Conservation (phyloP, 345 rosid genomes). For the Salix dunnii region DNA sequence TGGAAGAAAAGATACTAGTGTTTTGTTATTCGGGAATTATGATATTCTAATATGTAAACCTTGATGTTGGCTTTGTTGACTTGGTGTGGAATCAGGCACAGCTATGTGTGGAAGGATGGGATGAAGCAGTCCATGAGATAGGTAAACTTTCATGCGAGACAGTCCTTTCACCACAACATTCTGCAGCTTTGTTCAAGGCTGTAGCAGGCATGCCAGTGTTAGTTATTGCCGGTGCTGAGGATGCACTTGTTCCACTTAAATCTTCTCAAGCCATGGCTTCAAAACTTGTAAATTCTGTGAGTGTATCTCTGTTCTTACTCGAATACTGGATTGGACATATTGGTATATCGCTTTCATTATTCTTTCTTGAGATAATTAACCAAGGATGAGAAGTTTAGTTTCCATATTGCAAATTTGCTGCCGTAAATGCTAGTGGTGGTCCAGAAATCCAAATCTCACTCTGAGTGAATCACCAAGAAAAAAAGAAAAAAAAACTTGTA, state of each 20-base stretch:
- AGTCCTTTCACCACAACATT: constrained; percentile 60
- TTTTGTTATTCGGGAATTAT: background rate
- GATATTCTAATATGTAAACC: background rate
- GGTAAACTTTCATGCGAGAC: constrained; percentile 82
- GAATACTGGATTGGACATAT: background rate
- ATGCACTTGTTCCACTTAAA: constrained; percentile 73
- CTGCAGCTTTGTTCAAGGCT: constrained; percentile 53
- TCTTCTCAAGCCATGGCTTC: constrained; percentile 84
- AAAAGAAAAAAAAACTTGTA: too few species aligned
- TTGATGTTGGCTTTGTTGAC: background rate
- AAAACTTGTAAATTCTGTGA: constrained; percentile 85
- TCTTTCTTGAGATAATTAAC: background rate
- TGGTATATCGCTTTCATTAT: background rate
- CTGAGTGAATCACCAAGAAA: background rate
- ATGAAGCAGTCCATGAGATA: constrained; percentile 90
- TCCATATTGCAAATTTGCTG: background rate
- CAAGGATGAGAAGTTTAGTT: background rate
- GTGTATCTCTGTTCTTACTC: constrained; percentile 22
- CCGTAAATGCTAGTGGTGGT: background rate
- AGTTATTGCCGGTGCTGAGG: constrained; percentile 85
- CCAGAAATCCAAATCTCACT: background rate
- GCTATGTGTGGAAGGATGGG: constrained; percentile 86
- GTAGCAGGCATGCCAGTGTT: constrained; percentile 66
- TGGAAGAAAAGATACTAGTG: background rate
- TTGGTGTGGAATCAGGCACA: constrained; percentile 52